Conservation (phyloP, 441 rosid genomes). For the Corymbia citriodora region DNA sequence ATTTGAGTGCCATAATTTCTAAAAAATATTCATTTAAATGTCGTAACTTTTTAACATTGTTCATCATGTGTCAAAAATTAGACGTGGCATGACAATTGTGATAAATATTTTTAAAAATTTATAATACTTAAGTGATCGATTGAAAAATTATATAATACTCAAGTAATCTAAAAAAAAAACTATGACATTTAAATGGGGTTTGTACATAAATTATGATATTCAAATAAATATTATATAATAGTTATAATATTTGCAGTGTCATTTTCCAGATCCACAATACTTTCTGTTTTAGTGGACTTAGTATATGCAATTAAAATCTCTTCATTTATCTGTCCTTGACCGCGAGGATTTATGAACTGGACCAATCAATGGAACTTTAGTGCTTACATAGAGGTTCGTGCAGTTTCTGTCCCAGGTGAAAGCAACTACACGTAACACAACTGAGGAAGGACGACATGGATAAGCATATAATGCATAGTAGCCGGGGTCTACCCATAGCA, state of each 20-base stretch:
- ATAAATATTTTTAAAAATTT: not conserved
- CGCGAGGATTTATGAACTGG: not conserved
- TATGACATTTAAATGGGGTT: not conserved
- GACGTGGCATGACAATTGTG: not conserved
- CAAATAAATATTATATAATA: accelerated
- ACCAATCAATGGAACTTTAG: not conserved
- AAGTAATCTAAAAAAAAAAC: not conserved
- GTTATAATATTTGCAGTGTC: not conserved
- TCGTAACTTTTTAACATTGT: not conserved
- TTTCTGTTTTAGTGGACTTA: not conserved
- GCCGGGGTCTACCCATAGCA: not conserved
- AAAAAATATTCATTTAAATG: not conserved
- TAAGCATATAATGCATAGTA: not conserved
- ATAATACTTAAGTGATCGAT: no score
- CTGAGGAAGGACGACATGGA: not conserved
- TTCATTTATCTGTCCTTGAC: not conserved
- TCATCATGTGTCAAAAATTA: not conserved
- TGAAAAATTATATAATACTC: not conserved
- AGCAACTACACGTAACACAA: not conserved
- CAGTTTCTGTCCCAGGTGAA: not conserved
- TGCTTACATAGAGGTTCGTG: not conserved
- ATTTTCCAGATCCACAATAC: not conserved
- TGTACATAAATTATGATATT: not conserved
- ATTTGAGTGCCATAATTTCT: no score
- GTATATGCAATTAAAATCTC: not conserved